A percentile compares a stretch with the other conserved stretches of the same genome.
Evolutionary conservation across 495 filamentous ascomycete genomes (phyloP).

Genomic region (Penicillium verhagenii): DNA sequence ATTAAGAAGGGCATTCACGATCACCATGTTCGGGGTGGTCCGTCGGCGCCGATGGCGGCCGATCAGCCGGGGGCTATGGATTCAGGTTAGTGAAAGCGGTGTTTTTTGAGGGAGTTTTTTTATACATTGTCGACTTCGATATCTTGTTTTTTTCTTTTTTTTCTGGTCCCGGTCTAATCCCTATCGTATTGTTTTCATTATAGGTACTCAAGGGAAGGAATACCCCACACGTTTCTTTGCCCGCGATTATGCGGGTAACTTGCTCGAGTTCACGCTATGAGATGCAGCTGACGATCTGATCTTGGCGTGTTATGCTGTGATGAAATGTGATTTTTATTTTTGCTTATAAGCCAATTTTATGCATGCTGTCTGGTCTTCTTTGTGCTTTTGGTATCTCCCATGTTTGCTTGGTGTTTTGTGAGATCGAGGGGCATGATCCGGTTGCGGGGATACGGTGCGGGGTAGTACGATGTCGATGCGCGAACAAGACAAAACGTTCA

Average conservation of each 20-base stretch:
- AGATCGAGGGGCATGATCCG: not conserved
- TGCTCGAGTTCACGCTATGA: conserved; percentile 59
- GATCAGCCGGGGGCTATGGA: conserved; percentile 54
- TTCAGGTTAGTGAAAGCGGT: conserved; percentile 47
- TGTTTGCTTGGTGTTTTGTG: not conserved
- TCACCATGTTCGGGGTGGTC: conserved; percentile 49
- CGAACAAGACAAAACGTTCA: too few species aligned
- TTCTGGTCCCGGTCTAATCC: too few species aligned
- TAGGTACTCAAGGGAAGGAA: conserved; percentile 54
- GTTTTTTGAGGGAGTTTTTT: too few species aligned
- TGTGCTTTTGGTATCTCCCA: not conserved
- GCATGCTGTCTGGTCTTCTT: not conserved
- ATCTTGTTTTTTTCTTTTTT: not conserved
- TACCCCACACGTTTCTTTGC: conserved; percentile 63
- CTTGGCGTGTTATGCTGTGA: not conserved
- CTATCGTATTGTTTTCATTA: too few species aligned
- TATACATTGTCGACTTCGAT: too few species aligned
- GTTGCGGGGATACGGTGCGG: too few species aligned
- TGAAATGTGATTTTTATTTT: not conserved
- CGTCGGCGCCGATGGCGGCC: conserved; percentile 49
- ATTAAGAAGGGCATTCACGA: conserved; percentile 53
- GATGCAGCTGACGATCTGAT: too few species aligned
- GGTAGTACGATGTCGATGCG: too few species aligned
- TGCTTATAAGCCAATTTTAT: not conserved
- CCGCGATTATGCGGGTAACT: conserved; percentile 61